Percentiles rank a stretch among this genome's conserved stretches.
Conservation (phyloP, 768 basidiomycete genomes). For the Glaciozyma antarctica region DNA sequence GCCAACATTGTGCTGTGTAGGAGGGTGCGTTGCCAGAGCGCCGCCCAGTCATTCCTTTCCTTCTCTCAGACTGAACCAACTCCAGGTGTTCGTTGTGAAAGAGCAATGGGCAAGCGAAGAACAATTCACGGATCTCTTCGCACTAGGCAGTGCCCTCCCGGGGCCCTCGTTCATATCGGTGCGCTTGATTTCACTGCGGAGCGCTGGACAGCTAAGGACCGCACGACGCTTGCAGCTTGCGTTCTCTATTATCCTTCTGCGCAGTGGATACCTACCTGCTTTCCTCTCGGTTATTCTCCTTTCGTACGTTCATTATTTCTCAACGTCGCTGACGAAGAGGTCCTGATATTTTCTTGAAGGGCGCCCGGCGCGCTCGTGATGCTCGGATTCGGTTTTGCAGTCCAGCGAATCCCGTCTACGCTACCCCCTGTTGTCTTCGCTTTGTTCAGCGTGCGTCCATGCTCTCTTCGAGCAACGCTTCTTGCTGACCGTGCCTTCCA, state of each 20-base stretch:
- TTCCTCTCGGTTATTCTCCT: slow-evolving; percentile 45
- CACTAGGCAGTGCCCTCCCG: slow-evolving; percentile 46
- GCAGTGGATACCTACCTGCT: slow-evolving; percentile 44
- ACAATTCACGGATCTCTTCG: slow-evolving; percentile 45
- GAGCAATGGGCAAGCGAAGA: slow-evolving; percentile 37
- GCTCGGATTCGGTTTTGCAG: slow-evolving; percentile 46
- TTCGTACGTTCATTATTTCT: slow-evolving; percentile 32
- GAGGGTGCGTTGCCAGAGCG: slow-evolving; percentile 29
- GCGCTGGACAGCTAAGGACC: too few relatives aligned
- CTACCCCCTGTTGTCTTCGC: slow-evolving; percentile 48
- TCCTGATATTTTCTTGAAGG: slow-evolving; percentile 2
- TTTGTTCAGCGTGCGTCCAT: slow-evolving; percentile 40
- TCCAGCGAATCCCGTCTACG: slow-evolving; percentile 42
- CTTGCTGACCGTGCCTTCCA: neutral
- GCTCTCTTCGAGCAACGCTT: neutral
- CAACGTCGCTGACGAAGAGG: neutral
- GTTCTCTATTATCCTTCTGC: slow-evolving; percentile 46
- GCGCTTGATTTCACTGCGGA: too few relatives aligned
- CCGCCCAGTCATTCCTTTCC: too few relatives aligned
- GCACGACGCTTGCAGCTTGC: slow-evolving; percentile 41
- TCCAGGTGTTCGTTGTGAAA: slow-evolving; percentile 38
- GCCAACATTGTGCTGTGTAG: slow-evolving; percentile 49
- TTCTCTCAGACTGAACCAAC: neutral
- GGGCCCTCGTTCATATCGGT: slow-evolving; percentile 44
- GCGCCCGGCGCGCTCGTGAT: slow-evolving; percentile 49